Conservation (phyloP, 805 yeast genomes). For the Wickerhamomyces sydowiorum region DNA sequence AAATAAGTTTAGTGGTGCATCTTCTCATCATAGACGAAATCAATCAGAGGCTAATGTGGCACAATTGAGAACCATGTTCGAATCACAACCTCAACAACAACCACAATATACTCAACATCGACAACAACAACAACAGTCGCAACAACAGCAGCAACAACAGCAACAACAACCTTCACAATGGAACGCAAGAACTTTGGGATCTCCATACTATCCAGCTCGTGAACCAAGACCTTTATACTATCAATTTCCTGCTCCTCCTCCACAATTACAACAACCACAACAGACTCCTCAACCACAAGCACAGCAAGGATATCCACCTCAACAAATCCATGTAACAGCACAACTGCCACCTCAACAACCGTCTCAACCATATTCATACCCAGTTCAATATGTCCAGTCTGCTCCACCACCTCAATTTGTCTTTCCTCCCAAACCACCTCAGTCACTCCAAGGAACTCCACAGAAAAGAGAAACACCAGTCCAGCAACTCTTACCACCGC, state of each 20-base stretch:
- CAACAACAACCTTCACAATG: constrained; percentile 6
- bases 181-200: constrained; percentile 1
- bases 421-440: constrained; percentile 1
- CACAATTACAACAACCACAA: constrained; percentile 1
- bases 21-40: constrained; percentile 21
- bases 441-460: neutral
- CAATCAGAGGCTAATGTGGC: constrained; percentile 24
- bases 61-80: constrained; percentile 19
- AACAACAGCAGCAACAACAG: constrained; percentile 5
- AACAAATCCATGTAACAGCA: neutral
- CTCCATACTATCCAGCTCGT: constrained; percentile 1
- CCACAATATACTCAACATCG: constrained; percentile 6
- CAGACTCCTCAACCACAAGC: neutral
- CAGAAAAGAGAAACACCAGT: neutral
- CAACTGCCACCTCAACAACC: neutral
- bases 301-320: constrained; percentile 3
- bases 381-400: neutral
- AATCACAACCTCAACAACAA: constrained; percentile 8
- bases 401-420: neutral
- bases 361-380: neutral
- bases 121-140: constrained; percentile 6
- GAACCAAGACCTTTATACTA: constrained; percentile 2
- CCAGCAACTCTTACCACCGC: neutral
- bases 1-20: neutral
- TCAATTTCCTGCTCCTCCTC: constrained; percentile 5